Evolutionary conservation across 139 green algal species (phyloP).

Genomic region (Micractinium conductrix): DNA sequence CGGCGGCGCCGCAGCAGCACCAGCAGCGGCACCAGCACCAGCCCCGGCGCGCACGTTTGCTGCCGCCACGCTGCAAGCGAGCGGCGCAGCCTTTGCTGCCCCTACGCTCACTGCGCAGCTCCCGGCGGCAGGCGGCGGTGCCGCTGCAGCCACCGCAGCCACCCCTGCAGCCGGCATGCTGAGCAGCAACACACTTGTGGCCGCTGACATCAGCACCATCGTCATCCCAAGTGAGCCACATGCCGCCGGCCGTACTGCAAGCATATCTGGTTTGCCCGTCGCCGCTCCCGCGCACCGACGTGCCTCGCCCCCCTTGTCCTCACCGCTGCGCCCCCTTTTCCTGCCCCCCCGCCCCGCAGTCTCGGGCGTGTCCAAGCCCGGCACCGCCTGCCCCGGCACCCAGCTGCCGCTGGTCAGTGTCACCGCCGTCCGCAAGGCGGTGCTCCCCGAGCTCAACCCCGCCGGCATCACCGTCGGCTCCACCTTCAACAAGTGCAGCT

Average conservation of each 20-base stretch:
- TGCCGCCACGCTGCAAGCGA: not conserved
- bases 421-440: not conserved
- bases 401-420: not conserved
- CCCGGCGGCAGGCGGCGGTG: not conserved
- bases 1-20: not conserved
- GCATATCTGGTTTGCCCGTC: too few species aligned
- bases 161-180: not conserved
- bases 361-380: not conserved
- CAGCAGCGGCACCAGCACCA: not conserved
- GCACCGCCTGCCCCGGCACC: conserved; percentile 20
- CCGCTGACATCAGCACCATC: not conserved
- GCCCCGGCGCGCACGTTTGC: not conserved
- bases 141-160: not conserved
- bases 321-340: not conserved
- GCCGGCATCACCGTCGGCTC: not conserved
- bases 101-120: not conserved
- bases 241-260: too few species aligned
- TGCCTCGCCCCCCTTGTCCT: too few species aligned
- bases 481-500: not conserved
- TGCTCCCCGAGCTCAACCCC: not conserved
- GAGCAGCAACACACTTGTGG: not conserved
- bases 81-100: not conserved
- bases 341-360: not conserved
- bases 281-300: too few species aligned
- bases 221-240: conserved; percentile 14